Base-by-base conservation (phyloP, 1,139 yeast genomes). In the Suhomyces ambrosiae region DNA sequence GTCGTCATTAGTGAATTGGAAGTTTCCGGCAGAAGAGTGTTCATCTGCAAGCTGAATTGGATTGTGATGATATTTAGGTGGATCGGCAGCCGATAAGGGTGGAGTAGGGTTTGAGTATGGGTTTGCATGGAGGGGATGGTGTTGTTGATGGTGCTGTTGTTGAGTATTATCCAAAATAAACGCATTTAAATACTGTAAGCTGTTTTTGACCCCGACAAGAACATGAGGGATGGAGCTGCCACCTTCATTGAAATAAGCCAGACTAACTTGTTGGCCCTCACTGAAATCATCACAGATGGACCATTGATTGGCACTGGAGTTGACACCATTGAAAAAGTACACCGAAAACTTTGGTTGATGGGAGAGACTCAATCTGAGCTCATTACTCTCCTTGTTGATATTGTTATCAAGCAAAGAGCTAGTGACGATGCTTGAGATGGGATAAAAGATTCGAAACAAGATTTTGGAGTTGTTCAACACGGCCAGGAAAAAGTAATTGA, bases 261-360 rank as follows among this genome's bases (percentile, higher is more conserved):
- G 74, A 41, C 79, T 78, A 9, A 85, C 92, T 55, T 85, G 90
- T 52, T 82, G 88, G 16, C 86, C 89, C 50, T 84, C 92, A 42
- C 87, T 80, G 50, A 85, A 85, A 60, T 85, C 94, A 43, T 84
- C 92, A 59, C 92, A 84, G 18, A 83, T 80, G 2, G 86, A 80
- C 94, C 94, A 85, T 52, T 82, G 88, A 55, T 84, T 83, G 26
- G 75, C 61, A 45, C 69, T 67, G 30, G 76, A 65, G 54, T 69
- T 48, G 61, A 68, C 65, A 8, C 79, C 79, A 48, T 72, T 68
- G 50, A 68, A 68, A 55, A 84, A 84, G 52, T 80, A 82, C 1
- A 85, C 92, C 1, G 89, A 85, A 59, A 85, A 85, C 51, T 80
- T 82, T 10, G 94, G 94, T 25, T 84, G 76, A 44, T 78, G 77